These are phyloP conservation scores for Cyberlindnera samutprakarnensis DNA, from an alignment of 805 yeast genomes.

Conservation along the genomic window DNA sequence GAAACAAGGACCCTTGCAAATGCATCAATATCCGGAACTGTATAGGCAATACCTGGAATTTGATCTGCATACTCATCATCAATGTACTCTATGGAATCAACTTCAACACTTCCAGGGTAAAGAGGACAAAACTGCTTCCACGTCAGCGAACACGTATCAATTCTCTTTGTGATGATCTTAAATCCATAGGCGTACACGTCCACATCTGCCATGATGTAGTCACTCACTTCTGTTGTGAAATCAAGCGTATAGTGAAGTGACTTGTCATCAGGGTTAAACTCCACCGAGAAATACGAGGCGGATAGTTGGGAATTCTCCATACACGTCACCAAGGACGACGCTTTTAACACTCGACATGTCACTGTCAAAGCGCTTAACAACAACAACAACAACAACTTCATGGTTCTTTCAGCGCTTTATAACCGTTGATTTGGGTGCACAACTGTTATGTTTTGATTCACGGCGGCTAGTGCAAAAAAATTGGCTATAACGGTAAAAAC, in stretches of 20 bases:
- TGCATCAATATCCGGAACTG: slow-evolving; percentile 89
- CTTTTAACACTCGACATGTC: slow-evolving; percentile 33
- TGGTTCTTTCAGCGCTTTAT: too few relatives aligned
- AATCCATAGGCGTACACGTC: slow-evolving; percentile 85
- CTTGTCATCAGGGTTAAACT: slow-evolving; percentile 63
- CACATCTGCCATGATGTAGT: slow-evolving; percentile 59
- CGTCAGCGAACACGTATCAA: slow-evolving; percentile 55
- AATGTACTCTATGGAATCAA: slow-evolving; percentile 62
- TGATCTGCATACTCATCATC: slow-evolving; percentile 37
- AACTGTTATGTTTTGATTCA: too few relatives aligned
- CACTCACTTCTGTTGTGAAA: slow-evolving; percentile 59
- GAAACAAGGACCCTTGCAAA: slow-evolving; percentile 64
- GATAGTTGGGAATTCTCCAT: slow-evolving; percentile 68
- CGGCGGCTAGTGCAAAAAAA: too few relatives aligned
- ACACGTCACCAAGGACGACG: slow-evolving; percentile 81
- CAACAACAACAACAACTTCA: background rate
- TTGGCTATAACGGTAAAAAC: too few relatives aligned
- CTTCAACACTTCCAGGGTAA: slow-evolving; percentile 72
- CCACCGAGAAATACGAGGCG: slow-evolving; percentile 68
- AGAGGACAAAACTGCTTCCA: slow-evolving; percentile 92
- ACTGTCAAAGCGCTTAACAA: background rate
- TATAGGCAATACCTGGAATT: slow-evolving; percentile 82
- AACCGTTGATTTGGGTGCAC: too few relatives aligned
- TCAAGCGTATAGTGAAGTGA: slow-evolving; percentile 64
- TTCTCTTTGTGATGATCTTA: slow-evolving; percentile 44